Evolutionary conservation across 805 yeast species (phyloP).

Genomic region (Brettanomyces naardenensis): DNA sequence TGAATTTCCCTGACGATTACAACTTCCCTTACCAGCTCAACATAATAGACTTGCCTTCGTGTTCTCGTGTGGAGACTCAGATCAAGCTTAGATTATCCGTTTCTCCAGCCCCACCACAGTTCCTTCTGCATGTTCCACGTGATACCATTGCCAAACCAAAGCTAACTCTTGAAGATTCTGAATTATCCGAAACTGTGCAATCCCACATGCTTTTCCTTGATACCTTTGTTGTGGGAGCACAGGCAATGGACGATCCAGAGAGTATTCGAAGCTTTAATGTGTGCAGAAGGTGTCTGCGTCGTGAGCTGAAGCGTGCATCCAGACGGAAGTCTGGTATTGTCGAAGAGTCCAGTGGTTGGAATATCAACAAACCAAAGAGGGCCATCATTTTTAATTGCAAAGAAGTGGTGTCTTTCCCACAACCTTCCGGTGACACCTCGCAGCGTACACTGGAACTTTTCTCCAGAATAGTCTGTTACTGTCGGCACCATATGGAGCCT

Average conservation of each 20-base stretch:
- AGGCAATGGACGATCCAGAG: constrained; percentile 7
- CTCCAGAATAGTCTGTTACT: constrained; percentile 87
- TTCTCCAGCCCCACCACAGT: constrained; percentile 71
- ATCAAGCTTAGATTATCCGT: constrained; percentile 66
- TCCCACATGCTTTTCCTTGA: constrained; percentile 61
- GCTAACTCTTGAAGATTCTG: constrained; percentile 50
- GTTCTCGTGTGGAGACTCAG: constrained; percentile 93
- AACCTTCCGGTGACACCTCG: constrained; percentile 34
- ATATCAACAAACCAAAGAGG: constrained; percentile 62
- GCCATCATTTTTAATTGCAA: constrained; percentile 89
- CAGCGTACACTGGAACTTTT: constrained; percentile 38
- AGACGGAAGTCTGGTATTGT: constrained; percentile 77
- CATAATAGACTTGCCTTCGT: constrained; percentile 61
- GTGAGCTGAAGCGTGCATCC: constrained; percentile 91
- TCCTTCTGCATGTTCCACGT: constrained; percentile 70
- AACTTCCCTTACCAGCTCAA: constrained; percentile 40
- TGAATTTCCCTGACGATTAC: constrained; percentile 7
- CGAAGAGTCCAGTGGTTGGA: constrained; percentile 73
- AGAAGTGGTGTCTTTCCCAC: constrained; percentile 71
- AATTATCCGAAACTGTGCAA: constrained; percentile 39
- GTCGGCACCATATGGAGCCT: constrained; percentile 90
- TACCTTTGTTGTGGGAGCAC: constrained; percentile 54
- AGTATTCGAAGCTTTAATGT: constrained; percentile 50
- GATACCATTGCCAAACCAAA: constrained; percentile 86
- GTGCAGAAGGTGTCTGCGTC: constrained; percentile 81